A percentile compares a stretch with the other conserved stretches of the same genome.
Evolutionary conservation across 1,139 yeast species (phyloP).

Genomic region (Saccharomycopsis phalli): DNA sequence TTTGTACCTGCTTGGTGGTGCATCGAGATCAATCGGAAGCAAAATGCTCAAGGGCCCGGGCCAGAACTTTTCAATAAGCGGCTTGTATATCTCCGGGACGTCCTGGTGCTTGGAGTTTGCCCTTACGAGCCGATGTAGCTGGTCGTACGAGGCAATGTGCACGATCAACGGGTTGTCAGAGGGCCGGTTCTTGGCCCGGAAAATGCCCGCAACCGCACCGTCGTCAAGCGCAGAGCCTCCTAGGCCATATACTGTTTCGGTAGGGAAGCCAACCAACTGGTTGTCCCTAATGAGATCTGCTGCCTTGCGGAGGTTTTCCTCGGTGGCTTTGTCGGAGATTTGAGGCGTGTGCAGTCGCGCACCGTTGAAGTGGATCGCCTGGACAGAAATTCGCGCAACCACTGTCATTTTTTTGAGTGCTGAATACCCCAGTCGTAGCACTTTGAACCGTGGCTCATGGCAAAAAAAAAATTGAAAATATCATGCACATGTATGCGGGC

Average conservation of each 20-base stretch:
- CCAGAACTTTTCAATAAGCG: constrained; percentile 67
- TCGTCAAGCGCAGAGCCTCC: constrained; percentile 82
- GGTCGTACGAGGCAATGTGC: constrained; percentile 73
- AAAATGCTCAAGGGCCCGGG: constrained; percentile 93
- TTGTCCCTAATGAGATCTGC: constrained; percentile 42
- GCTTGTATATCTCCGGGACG: constrained; percentile 62
- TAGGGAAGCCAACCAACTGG: constrained; percentile 82
- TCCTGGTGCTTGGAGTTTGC: constrained; percentile 26
- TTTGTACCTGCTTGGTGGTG: constrained; percentile 30
- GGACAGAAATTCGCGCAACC: constrained; percentile 27
- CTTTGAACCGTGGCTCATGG: neutral
- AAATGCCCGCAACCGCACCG: constrained; percentile 65
- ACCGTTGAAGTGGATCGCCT: constrained; percentile 26
- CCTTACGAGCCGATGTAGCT: constrained; percentile 51
- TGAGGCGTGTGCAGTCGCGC: constrained; percentile 27
- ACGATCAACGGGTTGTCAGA: constrained; percentile 91
- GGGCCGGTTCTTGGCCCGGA: constrained; percentile 84
- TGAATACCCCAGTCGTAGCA: neutral
- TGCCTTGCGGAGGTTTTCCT: constrained; percentile 44
- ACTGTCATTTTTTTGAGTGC: constrained; percentile 22
- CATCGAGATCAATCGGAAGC: constrained; percentile 45
- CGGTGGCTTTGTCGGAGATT: constrained; percentile 45
- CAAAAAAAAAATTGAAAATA: neutral
- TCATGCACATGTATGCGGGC: neutral
- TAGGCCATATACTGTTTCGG: constrained; percentile 93